Percentiles rank a stretch among this genome's conserved stretches.
phyloP scores from a whole-genome alignment of 768 basidiomycete species.

The Kwoniella botswanensis region DNA sequence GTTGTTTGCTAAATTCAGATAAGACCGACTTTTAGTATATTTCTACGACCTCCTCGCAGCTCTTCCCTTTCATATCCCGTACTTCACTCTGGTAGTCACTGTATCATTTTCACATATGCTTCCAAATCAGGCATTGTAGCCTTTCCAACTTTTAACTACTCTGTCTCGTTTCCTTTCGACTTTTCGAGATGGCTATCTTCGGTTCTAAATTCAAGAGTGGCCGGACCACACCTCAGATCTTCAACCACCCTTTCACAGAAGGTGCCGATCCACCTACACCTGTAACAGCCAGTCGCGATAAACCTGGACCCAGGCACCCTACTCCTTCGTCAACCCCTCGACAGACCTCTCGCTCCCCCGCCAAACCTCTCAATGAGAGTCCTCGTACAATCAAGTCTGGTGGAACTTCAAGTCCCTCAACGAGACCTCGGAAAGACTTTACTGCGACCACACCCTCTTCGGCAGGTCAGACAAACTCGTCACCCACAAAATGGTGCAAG shows the following conservation, averaged over 20 bases:
- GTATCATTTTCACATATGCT: background rate
- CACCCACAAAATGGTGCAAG: slow-evolving; percentile 3
- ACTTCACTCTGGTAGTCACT: slow-evolving; percentile 16
- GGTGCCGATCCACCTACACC: slow-evolving; percentile 14
- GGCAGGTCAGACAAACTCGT: background rate
- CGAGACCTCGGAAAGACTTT: background rate
- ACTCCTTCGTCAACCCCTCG: too few relatives aligned
- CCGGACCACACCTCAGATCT: slow-evolving; percentile 15
- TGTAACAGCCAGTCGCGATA: background rate
- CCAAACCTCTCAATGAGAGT: background rate
- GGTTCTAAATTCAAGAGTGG: slow-evolving; percentile 8
- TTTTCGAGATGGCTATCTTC: slow-evolving; percentile 13
- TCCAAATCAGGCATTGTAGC: background rate
- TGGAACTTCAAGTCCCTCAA: background rate
- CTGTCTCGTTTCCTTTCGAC: background rate
- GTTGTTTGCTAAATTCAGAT: too few relatives aligned
- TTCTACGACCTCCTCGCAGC: background rate
- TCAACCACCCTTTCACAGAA: slow-evolving; percentile 3
- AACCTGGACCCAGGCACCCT: background rate
- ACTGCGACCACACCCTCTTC: background rate
- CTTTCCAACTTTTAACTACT: too few relatives aligned
- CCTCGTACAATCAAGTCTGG: background rate
- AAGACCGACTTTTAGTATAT: background rate
- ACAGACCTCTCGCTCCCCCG: too few relatives aligned
- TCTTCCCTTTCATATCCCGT: background rate